These are phyloP conservation scores for Pseudotulostoma volvatum DNA, from an alignment of 495 filamentous ascomycete genomes.

Conservation along the genomic window DNA sequence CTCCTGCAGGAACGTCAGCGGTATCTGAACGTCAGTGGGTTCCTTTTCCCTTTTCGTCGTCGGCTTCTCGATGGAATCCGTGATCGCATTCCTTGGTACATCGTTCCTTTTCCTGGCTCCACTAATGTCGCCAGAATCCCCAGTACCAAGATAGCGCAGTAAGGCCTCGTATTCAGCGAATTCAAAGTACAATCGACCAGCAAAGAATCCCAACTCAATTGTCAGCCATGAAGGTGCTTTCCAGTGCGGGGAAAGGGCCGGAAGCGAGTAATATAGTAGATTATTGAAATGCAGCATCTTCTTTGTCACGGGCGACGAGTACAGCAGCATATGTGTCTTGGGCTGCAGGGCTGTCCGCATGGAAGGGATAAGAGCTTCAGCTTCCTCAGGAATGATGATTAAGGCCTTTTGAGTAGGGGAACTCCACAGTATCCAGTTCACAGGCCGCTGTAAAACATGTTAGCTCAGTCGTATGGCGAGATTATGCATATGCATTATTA, in stretches of 20 bases:
- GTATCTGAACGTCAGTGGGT: conserved; percentile 1
- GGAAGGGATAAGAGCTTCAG: conserved; percentile 27
- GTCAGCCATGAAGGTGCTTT: conserved; percentile 26
- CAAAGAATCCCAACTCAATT: conserved; percentile 38
- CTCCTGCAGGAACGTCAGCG: conserved; percentile 26
- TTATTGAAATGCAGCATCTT: conserved; percentile 37
- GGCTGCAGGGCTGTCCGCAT: conserved; percentile 10
- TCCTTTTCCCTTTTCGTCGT: not conserved
- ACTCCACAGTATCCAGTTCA: conserved; percentile 35
- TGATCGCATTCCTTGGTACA: no score
- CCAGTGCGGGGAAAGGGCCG: conserved; percentile 20
- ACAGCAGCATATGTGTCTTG: conserved; percentile 27
- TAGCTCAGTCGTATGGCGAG: no score
- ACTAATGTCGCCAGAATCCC: no score
- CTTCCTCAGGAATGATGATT: conserved; percentile 40
- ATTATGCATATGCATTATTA: no score
- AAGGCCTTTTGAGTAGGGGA: conserved; percentile 19
- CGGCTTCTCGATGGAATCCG: not conserved
- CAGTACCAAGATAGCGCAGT: conserved; percentile 12
- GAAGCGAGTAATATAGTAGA: conserved; percentile 31
- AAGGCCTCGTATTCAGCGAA: conserved; percentile 20
- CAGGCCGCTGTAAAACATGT: conserved; percentile 19
- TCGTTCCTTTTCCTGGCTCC: no score
- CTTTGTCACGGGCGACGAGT: conserved; percentile 35
- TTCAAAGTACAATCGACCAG: conserved; percentile 39